Base-by-base conservation (phyloP, 2,329 filamentous ascomycete species). In the Aspergillus hiratsukae region DNA sequence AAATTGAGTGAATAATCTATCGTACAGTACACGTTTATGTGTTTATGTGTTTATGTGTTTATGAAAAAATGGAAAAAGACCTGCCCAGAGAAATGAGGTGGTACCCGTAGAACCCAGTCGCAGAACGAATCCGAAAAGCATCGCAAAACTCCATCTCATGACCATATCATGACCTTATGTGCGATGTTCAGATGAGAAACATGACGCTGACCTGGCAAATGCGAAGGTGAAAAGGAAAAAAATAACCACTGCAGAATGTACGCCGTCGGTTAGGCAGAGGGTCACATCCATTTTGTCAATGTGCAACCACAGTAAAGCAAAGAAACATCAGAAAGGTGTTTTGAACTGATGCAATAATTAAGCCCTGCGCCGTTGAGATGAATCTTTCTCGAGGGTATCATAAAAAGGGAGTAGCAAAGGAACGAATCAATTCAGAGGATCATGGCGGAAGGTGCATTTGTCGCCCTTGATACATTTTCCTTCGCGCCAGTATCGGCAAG, bases 391-490 rank as follows among this genome's bases (percentile, higher is more conserved):
- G 25, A 46, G 59, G 62, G 57, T 64, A 63, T 64, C 62, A 63
- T 53, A 48, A 56, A 35, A 25, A 28, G 40, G 17, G 51, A 54
- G 28, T 37, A 23, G 37, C 25, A 49, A 46, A 37, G 48, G 23
- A 54, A 55, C 40, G 51, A 25, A 14, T 52, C 51, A 64, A 37
- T 56, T 53, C 29, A 64, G 50, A 31, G 64, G 60, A 60, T 79
- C 77, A 55, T 81, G 79, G 55, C 76, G 70, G 64, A 75, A 81
- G n/a, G 78, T 80, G 67, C 79, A 81, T 43, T 78, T 72, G 23
- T 78, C 75, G 19, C 80, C 80, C 62, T 83, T 83, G 55, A 76
- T 71, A 65, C 81, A 83, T 62, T 77, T 79, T 11, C 81, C 81
- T 57, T 81, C 76, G 37, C 77, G 72, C 76, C 77, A 84, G 66